These are phyloP conservation scores for Solanum peruvianum DNA, from an alignment of 257 asterid genomes.

Conservation along the genomic window DNA sequence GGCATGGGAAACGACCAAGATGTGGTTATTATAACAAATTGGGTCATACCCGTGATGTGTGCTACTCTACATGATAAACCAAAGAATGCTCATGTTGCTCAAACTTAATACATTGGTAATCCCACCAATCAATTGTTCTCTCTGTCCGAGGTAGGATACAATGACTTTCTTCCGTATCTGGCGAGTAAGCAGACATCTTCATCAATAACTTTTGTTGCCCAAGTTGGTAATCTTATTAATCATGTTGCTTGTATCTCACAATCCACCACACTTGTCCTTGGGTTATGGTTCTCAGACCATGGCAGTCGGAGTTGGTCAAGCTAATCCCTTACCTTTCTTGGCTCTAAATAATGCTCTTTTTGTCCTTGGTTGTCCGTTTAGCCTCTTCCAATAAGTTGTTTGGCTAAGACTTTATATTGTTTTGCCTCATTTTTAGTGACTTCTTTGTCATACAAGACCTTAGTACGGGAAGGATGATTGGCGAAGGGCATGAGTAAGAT, in stretches of 20 bases:
- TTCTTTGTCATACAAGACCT: too few relatives aligned
- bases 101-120: not conserved
- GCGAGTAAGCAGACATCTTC: not conserved
- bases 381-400: not conserved
- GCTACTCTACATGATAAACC: not conserved
- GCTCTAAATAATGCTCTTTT: not conserved
- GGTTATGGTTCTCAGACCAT: not conserved
- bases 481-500: not conserved
- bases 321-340: not conserved
- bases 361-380: not conserved
- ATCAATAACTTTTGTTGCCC: not conserved
- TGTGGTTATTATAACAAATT: too few relatives aligned
- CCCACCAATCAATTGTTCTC: not conserved
- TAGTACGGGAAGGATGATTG: not conserved
- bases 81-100: not conserved
- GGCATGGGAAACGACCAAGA: not conserved
- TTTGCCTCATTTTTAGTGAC: not conserved
- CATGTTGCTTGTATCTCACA: not conserved
- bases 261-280: not conserved
- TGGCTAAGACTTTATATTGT: not conserved
- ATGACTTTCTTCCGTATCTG: not conserved
- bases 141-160: not conserved
- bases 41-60: not conserved
- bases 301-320: not conserved
- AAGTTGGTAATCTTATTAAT: not conserved